phyloP scores from a whole-genome alignment of 257 asterid species.

The Solanum corneliomulleri region DNA sequence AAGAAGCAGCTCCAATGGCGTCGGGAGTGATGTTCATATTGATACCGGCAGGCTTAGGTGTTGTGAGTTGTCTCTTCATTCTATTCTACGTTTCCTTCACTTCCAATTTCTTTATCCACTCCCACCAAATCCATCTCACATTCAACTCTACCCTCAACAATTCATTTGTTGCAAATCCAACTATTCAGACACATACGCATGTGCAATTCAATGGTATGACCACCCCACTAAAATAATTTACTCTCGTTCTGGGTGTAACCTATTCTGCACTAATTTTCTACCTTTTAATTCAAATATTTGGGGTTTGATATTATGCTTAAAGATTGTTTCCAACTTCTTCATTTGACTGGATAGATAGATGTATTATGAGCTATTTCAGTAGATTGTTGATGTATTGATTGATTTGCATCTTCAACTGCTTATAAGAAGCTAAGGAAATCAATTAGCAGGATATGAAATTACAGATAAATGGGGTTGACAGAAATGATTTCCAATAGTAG shows the following conservation, averaged over 20 bases:
- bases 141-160: conserved; percentile 5
- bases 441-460: not conserved
- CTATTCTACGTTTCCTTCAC: conserved; percentile 57
- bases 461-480: not conserved
- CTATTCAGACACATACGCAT: not conserved
- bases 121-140: conserved; percentile 12
- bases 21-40: conserved; percentile 33
- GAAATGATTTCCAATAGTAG: not conserved
- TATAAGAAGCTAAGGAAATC: not conserved
- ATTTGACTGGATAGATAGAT: not conserved
- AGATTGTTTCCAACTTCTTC: not conserved
- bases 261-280: not conserved
- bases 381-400: not conserved
- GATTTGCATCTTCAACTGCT: not conserved
- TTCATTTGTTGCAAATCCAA: not conserved
- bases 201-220: not conserved
- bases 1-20: conserved; percentile 29
- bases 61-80: conserved; percentile 47
- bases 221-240: not conserved
- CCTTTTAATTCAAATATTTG: not conserved
- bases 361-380: not conserved
- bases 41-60: conserved; percentile 62
- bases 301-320: not conserved
- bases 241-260: not conserved
- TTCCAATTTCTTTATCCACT: conserved; percentile 40